phyloP scores from a whole-genome alignment of 2,329 filamentous ascomycete species.

The Claviceps lovelessii region DNA sequence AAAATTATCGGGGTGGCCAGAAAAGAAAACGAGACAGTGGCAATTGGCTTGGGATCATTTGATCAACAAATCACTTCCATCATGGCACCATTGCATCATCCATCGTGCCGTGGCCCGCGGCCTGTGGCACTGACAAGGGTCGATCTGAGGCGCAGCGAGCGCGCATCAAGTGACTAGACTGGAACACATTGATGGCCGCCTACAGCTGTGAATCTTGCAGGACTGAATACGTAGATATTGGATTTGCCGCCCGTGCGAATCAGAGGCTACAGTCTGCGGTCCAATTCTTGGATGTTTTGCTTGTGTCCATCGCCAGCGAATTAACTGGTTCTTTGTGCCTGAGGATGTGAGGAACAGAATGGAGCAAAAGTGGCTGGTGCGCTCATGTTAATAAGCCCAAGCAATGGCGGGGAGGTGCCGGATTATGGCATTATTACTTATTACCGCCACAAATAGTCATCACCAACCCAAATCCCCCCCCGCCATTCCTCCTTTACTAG shows the following conservation, averaged over 20 bases:
- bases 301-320: not conserved
- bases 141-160: not conserved
- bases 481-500: not conserved
- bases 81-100: not conserved
- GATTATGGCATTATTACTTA: not conserved
- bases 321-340: not conserved
- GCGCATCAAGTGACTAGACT: not conserved
- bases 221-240: no score
- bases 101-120: not conserved
- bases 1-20: slow-evolving; percentile 4
- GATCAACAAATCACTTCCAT: not conserved
- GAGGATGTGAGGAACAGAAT: not conserved
- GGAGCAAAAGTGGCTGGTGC: not conserved
- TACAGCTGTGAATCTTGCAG: not conserved
- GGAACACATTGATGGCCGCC: not conserved
- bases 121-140: not conserved
- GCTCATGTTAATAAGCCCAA: not conserved
- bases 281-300: no score
- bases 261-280: no score
- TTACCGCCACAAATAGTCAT: not conserved
- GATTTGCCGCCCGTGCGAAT: no score
- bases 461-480: not conserved
- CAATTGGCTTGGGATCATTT: slow-evolving; percentile 7
- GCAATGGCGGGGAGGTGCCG: not conserved
- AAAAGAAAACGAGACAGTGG: not conserved